phyloP scores from a whole-genome alignment of 192 early-diverging fungal genomes.

The Obelidium mucronatum region DNA sequence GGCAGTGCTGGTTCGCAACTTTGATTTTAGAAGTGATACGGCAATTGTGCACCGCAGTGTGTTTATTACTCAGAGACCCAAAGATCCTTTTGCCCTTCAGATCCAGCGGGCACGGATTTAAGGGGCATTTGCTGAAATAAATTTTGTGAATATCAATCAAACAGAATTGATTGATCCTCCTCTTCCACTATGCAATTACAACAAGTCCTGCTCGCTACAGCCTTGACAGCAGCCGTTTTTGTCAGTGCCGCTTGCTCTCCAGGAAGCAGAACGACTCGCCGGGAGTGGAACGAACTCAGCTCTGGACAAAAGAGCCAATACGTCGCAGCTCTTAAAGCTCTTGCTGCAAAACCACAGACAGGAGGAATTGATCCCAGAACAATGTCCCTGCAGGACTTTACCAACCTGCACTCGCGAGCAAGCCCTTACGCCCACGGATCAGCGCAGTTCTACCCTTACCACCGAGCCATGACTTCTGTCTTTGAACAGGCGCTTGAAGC shows the following conservation, averaged over 20 bases:
- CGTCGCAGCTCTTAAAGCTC: background rate
- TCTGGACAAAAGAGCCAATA: background rate
- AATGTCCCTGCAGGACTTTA: slow-evolving; percentile 22
- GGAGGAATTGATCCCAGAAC: background rate
- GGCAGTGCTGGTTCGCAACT: no score
- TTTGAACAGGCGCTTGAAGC: slow-evolving; percentile 28
- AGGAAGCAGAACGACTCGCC: no score
- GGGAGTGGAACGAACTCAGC: background rate
- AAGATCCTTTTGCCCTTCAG: no score
- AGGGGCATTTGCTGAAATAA: no score
- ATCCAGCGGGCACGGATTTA: no score
- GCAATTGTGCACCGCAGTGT: no score
- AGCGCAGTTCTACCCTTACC: slow-evolving; percentile 26
- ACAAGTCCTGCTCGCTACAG: background rate
- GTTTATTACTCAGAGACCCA: no score
- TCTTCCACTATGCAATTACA: background rate
- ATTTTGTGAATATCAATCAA: no score
- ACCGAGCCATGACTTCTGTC: slow-evolving; percentile 24
- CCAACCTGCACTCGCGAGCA: background rate
- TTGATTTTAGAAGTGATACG: no score
- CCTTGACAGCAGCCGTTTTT: background rate
- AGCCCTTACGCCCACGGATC: slow-evolving; percentile 10
- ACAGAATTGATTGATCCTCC: no score
- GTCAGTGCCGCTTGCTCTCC: slow-evolving; percentile 6
- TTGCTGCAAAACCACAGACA: background rate